Evolutionary conservation across 805 yeast species (phyloP), one percentile per base, ranked within the genome.

Genomic region (Yamadazyma sp.): DNA sequence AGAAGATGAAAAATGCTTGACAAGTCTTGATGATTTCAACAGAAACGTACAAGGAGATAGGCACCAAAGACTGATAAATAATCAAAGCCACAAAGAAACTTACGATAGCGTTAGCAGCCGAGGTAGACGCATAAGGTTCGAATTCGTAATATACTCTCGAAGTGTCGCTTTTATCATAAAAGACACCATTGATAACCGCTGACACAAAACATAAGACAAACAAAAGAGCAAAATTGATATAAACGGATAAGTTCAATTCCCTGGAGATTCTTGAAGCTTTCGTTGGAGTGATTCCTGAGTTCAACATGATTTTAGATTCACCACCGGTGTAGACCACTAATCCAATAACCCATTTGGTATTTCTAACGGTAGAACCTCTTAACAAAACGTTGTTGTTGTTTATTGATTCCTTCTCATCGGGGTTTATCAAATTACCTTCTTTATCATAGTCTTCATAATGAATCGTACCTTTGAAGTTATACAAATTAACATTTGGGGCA

Each of bases 341-440:
- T 17, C 91, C 88, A 38, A 85, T 68, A 2, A 71, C 84, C 89
- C 90, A 84, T 46, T 77, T 76, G 3, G 91, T 82, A 58, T 84
- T 84, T 55, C 91, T 68, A 41, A 84, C 64, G 6, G 84, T 73
- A 28, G 82, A 77, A 5, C 93, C 95, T 59, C 95, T 71, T 33
- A 85, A 70, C 28, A 85, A 60, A 35, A 83, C 63, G 53, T 83
- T 84, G 43, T 80, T 77, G 45, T 74, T 73, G 8, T 77, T 67
- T 12, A 82, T 64, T 1, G 89, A 71, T 57, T 85, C 93, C 44
- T 57, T 59, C 44, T 55, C 72, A 57, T 84, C 93, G 55, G 78
- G 72, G 28, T 41, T 37, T 7, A 28, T 19, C n/a, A 42, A 46
- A 14, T 35, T 26, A 16, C 42, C 48, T 9, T 39, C 41, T 16